Evolutionary conservation across 306 rosid species (phyloP).

Genomic region (Quercus parvula): DNA sequence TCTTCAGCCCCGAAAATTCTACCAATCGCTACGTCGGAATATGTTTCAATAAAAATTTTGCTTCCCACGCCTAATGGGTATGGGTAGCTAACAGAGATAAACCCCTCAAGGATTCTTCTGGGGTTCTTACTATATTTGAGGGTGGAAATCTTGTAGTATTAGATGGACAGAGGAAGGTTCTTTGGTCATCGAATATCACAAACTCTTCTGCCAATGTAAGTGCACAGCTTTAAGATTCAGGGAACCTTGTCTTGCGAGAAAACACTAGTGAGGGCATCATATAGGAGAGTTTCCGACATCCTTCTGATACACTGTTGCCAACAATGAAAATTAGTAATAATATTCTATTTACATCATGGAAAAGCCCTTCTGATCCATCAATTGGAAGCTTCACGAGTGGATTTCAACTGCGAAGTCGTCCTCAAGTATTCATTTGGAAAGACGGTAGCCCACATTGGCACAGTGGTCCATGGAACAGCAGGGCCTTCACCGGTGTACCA

Average conservation of each 20-base stretch:
- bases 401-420: neutral
- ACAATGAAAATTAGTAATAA: neutral
- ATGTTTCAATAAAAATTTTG: neutral
- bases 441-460: conserved; percentile 22
- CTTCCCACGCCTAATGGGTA: neutral
- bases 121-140: conserved; percentile 16
- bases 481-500: conserved; percentile 26
- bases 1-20: conserved; percentile 11
- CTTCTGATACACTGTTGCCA: conserved; percentile 16
- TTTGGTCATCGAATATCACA: conserved; percentile 39
- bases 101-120: conserved; percentile 26
- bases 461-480: conserved; percentile 47
- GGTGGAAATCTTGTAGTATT: conserved; percentile 32
- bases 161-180: neutral
- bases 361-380: conserved; percentile 32
- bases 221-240: conserved; percentile 28
- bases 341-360: conserved; percentile 16
- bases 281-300: conserved; percentile 42
- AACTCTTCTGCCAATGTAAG: conserved; percentile 2
- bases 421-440: conserved; percentile 34
- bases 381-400: conserved; percentile 19
- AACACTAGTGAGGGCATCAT: neutral
- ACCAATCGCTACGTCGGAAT: conserved; percentile 4
- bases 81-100: conserved; percentile 34
- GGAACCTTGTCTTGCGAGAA: conserved; percentile 28